Evolutionary conservation across 164 flowering plant species (phyloP).

Genomic region (Vitis rupestris): DNA sequence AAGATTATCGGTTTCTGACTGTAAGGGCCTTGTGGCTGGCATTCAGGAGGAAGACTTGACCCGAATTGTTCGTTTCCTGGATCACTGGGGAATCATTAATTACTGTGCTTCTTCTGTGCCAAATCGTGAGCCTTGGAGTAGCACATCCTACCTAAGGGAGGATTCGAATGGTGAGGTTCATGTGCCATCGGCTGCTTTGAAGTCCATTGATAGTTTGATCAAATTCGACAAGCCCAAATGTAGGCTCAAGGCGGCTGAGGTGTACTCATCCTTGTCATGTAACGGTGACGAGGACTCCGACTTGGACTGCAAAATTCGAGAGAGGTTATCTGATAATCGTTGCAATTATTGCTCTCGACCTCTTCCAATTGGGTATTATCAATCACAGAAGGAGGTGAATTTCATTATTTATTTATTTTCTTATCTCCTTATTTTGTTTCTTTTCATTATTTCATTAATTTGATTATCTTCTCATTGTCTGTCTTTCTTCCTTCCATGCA

Average conservation of each 20-base stretch:
- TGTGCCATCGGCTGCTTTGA: slow-evolving; percentile 77
- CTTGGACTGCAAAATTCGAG: slow-evolving; percentile 73
- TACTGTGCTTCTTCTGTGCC: slow-evolving; percentile 62
- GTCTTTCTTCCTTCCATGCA: no score
- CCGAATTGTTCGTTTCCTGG: slow-evolving; percentile 80
- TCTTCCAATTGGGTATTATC: slow-evolving; percentile 55
- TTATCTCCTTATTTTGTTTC: background rate
- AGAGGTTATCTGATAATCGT: slow-evolving; percentile 60
- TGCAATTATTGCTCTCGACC: slow-evolving; percentile 69
- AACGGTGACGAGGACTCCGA: slow-evolving; percentile 48
- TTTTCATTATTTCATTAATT: background rate
- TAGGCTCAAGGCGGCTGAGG: slow-evolving; percentile 57
- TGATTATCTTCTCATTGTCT: no score
- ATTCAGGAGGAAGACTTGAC: slow-evolving; percentile 55
- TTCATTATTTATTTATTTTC: background rate
- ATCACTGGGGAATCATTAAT: slow-evolving; percentile 96
- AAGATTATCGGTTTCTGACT: slow-evolving; percentile 54
- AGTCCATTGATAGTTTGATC: slow-evolving; percentile 89
- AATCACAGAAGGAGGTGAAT: slow-evolving; percentile 88
- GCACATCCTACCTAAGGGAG: slow-evolving; percentile 55
- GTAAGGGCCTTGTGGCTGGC: slow-evolving; percentile 50
- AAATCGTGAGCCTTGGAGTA: slow-evolving; percentile 38
- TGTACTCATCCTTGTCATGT: slow-evolving; percentile 39
- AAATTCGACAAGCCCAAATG: slow-evolving; percentile 89
- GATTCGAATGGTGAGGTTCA: slow-evolving; percentile 74